Conservation (phyloP, 352 stramenopile genomes). For the Pythium guiyangense region DNA sequence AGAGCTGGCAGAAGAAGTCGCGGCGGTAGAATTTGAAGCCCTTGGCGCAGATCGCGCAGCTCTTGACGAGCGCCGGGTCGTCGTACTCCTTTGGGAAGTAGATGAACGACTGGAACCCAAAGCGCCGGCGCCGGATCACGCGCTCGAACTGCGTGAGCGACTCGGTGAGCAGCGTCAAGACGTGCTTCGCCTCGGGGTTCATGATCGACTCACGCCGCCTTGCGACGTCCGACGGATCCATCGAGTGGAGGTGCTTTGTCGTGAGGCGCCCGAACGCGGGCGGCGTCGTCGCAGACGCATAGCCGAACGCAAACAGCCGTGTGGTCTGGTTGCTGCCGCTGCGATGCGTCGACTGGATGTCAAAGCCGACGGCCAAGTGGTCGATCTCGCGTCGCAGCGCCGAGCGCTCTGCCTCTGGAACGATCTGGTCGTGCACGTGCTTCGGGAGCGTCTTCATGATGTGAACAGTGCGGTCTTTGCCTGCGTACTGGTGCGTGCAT, state of each 20-base stretch:
- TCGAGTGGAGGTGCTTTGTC: constrained; percentile 3
- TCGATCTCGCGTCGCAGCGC: constrained; percentile 48
- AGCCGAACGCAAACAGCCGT: constrained; percentile 50
- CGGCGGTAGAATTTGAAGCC: constrained; percentile 38
- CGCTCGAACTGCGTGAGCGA: constrained; percentile 55
- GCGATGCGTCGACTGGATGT: constrained; percentile 41
- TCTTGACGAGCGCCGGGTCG: constrained; percentile 17
- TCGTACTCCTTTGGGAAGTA: constrained; percentile 46
- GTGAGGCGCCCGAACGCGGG: constrained; percentile 24
- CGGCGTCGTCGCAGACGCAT: constrained; percentile 39
- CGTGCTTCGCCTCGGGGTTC: constrained; percentile 56
- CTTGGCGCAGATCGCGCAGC: constrained; percentile 46
- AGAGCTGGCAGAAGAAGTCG: constrained; percentile 52
- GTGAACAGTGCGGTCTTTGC: constrained; percentile 43
- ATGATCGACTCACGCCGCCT: constrained; percentile 37
- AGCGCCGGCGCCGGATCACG: constrained; percentile 59
- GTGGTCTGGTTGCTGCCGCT: constrained; percentile 32
- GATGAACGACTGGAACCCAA: constrained; percentile 66
- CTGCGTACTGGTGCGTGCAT: constrained; percentile 38
- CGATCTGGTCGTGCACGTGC: constrained; percentile 42
- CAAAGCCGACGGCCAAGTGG: constrained; percentile 52
- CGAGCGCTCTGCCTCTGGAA: constrained; percentile 40
- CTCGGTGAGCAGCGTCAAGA: constrained; percentile 49
- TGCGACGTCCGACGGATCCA: constrained; percentile 22
- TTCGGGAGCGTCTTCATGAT: constrained; percentile 66